phyloP scores from a whole-genome alignment of 176 grass and related monocot species.

The Eragrostis curvula region DNA sequence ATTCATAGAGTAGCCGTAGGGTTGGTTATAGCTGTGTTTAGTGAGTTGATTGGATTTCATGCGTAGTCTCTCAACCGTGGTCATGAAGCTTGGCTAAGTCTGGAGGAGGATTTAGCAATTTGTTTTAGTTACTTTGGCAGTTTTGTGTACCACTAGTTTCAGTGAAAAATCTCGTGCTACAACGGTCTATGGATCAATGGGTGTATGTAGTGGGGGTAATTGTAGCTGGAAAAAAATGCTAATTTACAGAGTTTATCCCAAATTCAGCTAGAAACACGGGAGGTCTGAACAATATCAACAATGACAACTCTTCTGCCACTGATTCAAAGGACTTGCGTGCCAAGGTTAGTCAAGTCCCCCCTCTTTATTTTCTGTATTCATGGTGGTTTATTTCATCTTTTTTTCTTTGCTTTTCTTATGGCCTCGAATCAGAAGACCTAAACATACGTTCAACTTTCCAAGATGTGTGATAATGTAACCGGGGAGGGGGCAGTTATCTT shows the following conservation, averaged over 20 bases:
- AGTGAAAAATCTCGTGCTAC: not conserved
- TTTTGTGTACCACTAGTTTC: not conserved
- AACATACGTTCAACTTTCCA: not conserved
- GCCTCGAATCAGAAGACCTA: not conserved
- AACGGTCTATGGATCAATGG: not conserved
- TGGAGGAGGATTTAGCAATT: not conserved
- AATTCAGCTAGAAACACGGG: conserved; percentile 63
- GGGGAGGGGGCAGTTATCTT: not conserved
- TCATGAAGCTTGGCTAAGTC: not conserved
- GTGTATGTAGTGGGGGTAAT: not conserved
- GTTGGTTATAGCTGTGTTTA: conserved; percentile 3
- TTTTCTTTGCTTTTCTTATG: not conserved
- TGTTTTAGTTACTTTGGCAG: conserved; percentile 4
- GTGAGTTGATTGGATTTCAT: not conserved
- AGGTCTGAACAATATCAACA: conserved; percentile 56
- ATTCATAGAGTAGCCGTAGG: not conserved
- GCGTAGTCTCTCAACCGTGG: not conserved
- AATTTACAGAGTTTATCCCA: not conserved
- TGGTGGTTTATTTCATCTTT: not conserved
- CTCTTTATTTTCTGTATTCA: not conserved
- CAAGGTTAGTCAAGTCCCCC: conserved; percentile 53
- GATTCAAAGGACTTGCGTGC: conserved; percentile 80
- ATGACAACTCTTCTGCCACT: conserved; percentile 42
- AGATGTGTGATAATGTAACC: not conserved
- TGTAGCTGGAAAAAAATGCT: not conserved